Conservation (phyloP, 441 rosid species). For the Jatropha multifida region DNA sequence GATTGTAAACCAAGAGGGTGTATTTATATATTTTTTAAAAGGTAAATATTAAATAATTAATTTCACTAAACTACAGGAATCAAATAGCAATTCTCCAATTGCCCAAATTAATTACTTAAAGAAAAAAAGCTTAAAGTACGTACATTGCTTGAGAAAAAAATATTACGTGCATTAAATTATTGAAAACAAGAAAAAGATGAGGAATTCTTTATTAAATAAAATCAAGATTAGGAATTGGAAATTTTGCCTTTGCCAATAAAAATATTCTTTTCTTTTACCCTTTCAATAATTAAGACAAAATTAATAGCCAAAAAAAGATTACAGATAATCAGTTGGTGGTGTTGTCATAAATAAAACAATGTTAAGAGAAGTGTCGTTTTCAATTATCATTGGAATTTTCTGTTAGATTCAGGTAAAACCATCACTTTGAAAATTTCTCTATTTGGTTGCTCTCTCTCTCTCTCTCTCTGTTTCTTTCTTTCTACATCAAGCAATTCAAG, state of each 20-base stretch:
- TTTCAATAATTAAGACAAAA: neutral
- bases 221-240: neutral
- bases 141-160: too few relatives aligned
- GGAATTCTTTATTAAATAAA: too few relatives aligned
- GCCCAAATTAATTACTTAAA: too few relatives aligned
- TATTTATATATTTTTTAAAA: too few relatives aligned
- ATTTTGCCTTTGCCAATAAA: neutral
- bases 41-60: too few relatives aligned
- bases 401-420: slow-evolving; percentile 35
- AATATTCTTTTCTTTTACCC: neutral
- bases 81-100: too few relatives aligned
- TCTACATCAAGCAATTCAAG: slow-evolving; percentile 29
- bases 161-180: too few relatives aligned
- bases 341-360: too few relatives aligned
- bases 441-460: slow-evolving; percentile 19
- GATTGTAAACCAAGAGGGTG: too few relatives aligned
- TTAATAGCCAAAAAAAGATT: neutral
- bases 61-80: too few relatives aligned
- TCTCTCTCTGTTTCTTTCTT: slow-evolving; percentile 21
- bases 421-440: slow-evolving; percentile 16
- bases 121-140: too few relatives aligned
- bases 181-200: too few relatives aligned
- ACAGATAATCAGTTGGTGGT: neutral
- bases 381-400: slow-evolving; percentile 22
- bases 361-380: slow-evolving; percentile 4